phyloP scores from a whole-genome alignment of 2,329 filamentous ascomycete species.

The Diaporthe velutina region DNA sequence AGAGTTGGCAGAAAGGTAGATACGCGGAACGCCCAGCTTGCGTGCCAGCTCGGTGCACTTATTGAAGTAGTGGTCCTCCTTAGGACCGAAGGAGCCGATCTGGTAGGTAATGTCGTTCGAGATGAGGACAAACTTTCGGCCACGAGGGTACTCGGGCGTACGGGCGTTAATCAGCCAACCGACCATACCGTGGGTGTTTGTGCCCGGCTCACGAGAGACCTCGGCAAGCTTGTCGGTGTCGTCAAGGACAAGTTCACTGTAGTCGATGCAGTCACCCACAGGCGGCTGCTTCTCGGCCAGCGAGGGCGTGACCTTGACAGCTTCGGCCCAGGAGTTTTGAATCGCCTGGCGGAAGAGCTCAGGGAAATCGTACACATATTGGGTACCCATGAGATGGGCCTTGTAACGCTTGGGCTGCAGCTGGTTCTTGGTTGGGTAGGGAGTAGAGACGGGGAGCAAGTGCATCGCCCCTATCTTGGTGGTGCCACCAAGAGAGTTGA shows the following conservation, averaged over 20 bases:
- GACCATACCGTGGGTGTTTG: conserved; percentile 98
- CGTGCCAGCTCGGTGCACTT: conserved; percentile 98
- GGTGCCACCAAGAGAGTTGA: conserved; percentile 96
- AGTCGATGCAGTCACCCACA: conserved; percentile 91
- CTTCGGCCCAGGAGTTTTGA: conserved; percentile 91
- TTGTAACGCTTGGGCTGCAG: conserved; percentile 99
- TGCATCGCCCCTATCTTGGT: conserved; percentile 97
- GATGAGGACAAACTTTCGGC: conserved; percentile 93
- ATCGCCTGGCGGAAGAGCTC: conserved; percentile 98
- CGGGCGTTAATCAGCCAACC: conserved; percentile 96
- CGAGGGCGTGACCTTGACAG: conserved; percentile 78
- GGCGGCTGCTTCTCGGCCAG: conserved; percentile 86
- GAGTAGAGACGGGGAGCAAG: conserved; percentile 87
- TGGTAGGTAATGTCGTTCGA: conserved; percentile 99
- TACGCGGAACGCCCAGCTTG: conserved; percentile 93
- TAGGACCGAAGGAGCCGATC: conserved; percentile 96
- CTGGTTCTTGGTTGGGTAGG: conserved; percentile 98
- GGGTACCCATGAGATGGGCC: conserved; percentile 98
- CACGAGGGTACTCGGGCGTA: conserved; percentile 94
- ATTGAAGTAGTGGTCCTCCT: conserved; percentile 98
- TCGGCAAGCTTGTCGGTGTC: conserved; percentile 93
- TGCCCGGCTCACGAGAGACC: conserved; percentile 93
- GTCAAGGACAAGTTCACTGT: conserved; percentile 93
- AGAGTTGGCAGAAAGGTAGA: conserved; percentile 98
- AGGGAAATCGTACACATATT: conserved; percentile 99